Percentiles rank a stretch among this genome's conserved stretches.
These are phyloP conservation scores for Kodamaea kakaduensis DNA, from an alignment of 805 yeast species.

Conservation along the genomic window DNA sequence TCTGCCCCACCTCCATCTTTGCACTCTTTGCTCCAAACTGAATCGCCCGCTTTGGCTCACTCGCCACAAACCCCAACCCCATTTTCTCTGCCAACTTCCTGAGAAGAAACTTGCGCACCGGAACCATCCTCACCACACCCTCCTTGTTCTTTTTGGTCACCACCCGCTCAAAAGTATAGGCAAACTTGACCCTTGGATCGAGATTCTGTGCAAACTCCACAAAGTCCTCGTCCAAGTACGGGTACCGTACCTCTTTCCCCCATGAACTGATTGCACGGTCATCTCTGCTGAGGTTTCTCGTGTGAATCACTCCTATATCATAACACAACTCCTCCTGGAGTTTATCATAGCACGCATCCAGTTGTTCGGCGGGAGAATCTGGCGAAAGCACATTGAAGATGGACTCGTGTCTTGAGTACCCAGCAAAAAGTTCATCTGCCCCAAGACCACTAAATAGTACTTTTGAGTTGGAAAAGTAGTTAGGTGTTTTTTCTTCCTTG, in stretches of 20 bases:
- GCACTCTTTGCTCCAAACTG: slow-evolving; percentile 97
- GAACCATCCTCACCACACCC: slow-evolving; percentile 19
- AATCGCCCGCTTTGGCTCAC: slow-evolving; percentile 87
- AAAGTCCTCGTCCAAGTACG: slow-evolving; percentile 67
- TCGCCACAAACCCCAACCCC: slow-evolving; percentile 51
- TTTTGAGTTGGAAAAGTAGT: slow-evolving; percentile 51
- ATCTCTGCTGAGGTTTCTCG: slow-evolving; percentile 83
- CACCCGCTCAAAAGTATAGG: slow-evolving; percentile 24
- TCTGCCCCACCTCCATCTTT: slow-evolving; percentile 78
- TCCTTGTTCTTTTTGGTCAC: slow-evolving; percentile 25
- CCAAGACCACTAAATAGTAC: slow-evolving; percentile 91
- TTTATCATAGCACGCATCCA: slow-evolving; percentile 26
- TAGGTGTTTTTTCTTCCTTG: not conserved
- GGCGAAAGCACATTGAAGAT: slow-evolving; percentile 28
- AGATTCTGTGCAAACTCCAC: slow-evolving; percentile 48
- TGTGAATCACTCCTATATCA: slow-evolving; percentile 73
- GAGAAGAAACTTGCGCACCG: slow-evolving; percentile 50
- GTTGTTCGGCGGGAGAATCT: slow-evolving; percentile 18
- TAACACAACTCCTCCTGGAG: slow-evolving; percentile 57
- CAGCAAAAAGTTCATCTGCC: slow-evolving; percentile 96
- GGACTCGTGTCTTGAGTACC: slow-evolving; percentile 80
- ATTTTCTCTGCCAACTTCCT: slow-evolving; percentile 55
- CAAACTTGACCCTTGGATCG: slow-evolving; percentile 46
- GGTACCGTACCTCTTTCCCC: slow-evolving; percentile 90
- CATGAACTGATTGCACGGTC: slow-evolving; percentile 82